Base-by-base conservation (phyloP, 345 rosid genomes). In the Euphorbia lathyris region DNA sequence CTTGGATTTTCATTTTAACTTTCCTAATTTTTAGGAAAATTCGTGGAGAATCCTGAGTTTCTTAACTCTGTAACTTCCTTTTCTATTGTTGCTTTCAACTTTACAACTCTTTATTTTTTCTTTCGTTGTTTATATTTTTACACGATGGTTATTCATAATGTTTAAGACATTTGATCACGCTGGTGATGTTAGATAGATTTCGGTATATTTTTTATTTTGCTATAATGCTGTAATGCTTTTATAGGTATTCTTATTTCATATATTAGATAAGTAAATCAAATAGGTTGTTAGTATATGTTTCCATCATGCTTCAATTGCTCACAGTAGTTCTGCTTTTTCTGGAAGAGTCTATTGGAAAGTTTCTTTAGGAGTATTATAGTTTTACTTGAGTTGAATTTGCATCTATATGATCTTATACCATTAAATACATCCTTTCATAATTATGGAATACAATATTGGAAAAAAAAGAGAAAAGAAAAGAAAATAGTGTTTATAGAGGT, bases 1-100 rank as follows among this genome's bases (percentile, higher is more conserved):
- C n/a, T n/a, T n/a, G n/a, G n/a, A n/a, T n/a, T n/a, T n/a, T n/a
- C n/a, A n/a, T n/a, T n/a, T n/a, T n/a, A n/a, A n/a, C n/a, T n/a
- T n/a, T n/a, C n/a, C n/a, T n/a, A n/a, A n/a, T n/a, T n/a, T n/a
- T n/a, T n/a, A n/a, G n/a, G n/a, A n/a, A n/a, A n/a, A n/a, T n/a
- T n/a, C 88, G 87, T 40, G 92, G 83, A 19, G 97, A 93, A 83
- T 85, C 92, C 96, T 93, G 65, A 89, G 92, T 77, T 51, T 58
- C 67, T 20, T 76, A 22, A 38, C 20, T 26, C 13, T 29, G 40
- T 19, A 7, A 17, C 43, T 29, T n/a, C 25, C 9, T 65, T 26
- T n/a, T 50, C 19, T 48, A 23, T 19, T 29, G 40, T 25, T 32
- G 32, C 51, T 52, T 38, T 19, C 3, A 22, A 19, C 2, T 53